Evolutionary conservation across 768 basidiomycete species (phyloP).

Genomic region (Leccinum boreale): DNA sequence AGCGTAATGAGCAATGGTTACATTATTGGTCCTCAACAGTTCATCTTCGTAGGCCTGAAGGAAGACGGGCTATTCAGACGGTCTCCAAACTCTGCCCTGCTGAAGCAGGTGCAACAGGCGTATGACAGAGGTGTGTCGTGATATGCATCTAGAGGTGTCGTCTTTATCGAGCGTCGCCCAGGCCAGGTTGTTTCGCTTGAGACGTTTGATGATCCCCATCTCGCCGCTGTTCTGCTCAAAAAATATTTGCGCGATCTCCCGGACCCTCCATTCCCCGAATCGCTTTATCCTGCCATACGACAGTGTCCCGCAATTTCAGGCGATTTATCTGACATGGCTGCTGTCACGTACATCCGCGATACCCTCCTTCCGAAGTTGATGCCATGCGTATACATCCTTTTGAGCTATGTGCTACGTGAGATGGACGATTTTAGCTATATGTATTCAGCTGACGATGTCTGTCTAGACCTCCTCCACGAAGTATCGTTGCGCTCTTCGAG

Average conservation of each 20-base stretch:
- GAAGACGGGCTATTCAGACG: constrained; percentile 82
- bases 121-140: constrained; percentile 67
- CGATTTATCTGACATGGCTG: constrained; percentile 54
- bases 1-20: background rate
- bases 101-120: constrained; percentile 76
- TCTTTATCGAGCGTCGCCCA: constrained; percentile 24
- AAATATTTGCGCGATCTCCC: constrained; percentile 83
- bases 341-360: constrained; percentile 65
- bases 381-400: constrained; percentile 68
- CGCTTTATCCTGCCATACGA: constrained; percentile 58
- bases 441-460: background rate
- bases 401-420: constrained; percentile 67
- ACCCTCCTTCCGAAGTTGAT: constrained; percentile 63
- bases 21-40: background rate
- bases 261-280: constrained; percentile 72
- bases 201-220: constrained; percentile 73
- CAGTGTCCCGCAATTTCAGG: constrained; percentile 60
- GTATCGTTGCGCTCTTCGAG: constrained; percentile 61
- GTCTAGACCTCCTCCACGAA: constrained; percentile 73
- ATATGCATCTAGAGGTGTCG: background rate
- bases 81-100: constrained; percentile 67
- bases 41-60: constrained; percentile 41
- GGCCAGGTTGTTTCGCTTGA: constrained; percentile 76
- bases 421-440: constrained; percentile 6
- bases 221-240: constrained; percentile 83